phyloP scores from a whole-genome alignment of 176 grass and related monocot species.

The Areca catechu region DNA sequence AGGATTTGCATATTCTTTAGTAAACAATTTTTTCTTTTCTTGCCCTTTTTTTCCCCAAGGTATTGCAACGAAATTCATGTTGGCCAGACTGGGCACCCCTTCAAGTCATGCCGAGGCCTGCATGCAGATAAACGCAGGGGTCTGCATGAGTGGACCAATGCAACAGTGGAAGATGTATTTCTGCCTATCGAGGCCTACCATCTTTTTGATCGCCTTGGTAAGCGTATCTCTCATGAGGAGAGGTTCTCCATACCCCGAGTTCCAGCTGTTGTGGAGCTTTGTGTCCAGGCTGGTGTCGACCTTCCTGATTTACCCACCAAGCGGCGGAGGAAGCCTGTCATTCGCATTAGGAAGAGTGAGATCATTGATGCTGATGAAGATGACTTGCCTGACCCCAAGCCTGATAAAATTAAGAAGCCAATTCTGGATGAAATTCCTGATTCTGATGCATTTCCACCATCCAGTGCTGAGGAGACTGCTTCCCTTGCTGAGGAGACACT shows the following conservation, averaged over 20 bases:
- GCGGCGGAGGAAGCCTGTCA: constrained; percentile 62
- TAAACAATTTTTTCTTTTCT: background rate
- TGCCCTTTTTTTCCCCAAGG: constrained; percentile 14
- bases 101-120: constrained; percentile 75
- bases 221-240: constrained; percentile 65
- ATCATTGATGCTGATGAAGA: constrained; percentile 89
- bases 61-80: constrained; percentile 88
- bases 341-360: constrained; percentile 61
- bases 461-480: constrained; percentile 44
- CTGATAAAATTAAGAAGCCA: constrained; percentile 42
- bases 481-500: constrained; percentile 62
- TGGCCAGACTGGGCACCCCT: constrained; percentile 62
- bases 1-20: background rate
- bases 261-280: constrained; percentile 77
- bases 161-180: constrained; percentile 65
- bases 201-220: constrained; percentile 64
- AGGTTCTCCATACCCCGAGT: constrained; percentile 59
- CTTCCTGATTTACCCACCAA: constrained; percentile 68
- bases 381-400: constrained; percentile 56
- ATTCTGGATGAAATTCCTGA: constrained; percentile 55
- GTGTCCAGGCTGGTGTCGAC: constrained; percentile 87
- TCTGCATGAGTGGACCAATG: constrained; percentile 71
- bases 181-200: constrained; percentile 74
- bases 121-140: constrained; percentile 46
- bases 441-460: constrained; percentile 27